Evolutionary conservation across 73 alveolate species (phyloP), one percentile per base, ranked within the genome.

Genomic region (Paramecium caudatum): DNA sequence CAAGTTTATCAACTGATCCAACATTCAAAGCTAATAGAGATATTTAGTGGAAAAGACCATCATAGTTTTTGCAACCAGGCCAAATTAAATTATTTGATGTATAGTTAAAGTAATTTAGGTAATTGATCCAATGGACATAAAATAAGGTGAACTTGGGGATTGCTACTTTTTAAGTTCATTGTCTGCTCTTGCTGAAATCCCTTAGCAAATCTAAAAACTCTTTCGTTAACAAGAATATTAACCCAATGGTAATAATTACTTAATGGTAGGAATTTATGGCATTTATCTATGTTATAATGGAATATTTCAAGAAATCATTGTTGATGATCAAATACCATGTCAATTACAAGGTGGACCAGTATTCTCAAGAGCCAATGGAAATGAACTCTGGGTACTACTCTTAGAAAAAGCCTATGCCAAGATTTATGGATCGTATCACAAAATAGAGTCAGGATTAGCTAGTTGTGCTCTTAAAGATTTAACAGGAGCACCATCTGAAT

Each of bases 361-460:
- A 70, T 93, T 96, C 91, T 91, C 98, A 19, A 85, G 91, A 82
- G 90, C 95, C 30, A 94, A 95, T 48, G 97, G 94, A 15, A 82
- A 95, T 86, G 97, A 96, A 41, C 81, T 95, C 33, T 96, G 99
- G 98, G 98, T 94, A 13, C 90, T 95, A 10, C 90, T 96, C 21
- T 80, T 96, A 5, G 99, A 96, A 81, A 96, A 96, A 94, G 99
- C 99, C 15, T 96, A 94, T 95, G 99, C 99, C 4, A 96, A 96
- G 85, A 69, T 94, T 13, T 96, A 90, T 92, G 99, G 99, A 21
- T 88, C 94, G 83, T 96, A 96, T 80, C 94, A 83, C 37, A 81
- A 91, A 21, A 82, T 95, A 7, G 93, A 95, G 81, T 91, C 94
- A 8, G 99, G 99, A 12, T 87, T 55, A 33, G 93, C 96, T 19